Base-by-base conservation (phyloP, 345 rosid species). In the Laguncularia racemosa region DNA sequence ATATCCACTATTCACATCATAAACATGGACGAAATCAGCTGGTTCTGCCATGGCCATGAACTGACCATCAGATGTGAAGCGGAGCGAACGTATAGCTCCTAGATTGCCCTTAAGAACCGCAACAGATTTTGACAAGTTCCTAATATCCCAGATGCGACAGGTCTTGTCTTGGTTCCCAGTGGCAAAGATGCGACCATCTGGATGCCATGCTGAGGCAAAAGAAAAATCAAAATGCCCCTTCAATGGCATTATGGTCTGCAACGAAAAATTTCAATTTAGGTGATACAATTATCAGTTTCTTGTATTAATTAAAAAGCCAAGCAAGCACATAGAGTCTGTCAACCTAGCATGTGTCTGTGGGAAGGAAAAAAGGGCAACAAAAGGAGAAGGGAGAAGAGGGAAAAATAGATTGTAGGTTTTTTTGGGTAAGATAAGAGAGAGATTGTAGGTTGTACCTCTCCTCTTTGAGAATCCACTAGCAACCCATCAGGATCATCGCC, bases 91-190 rank as follows among this genome's bases (percentile, higher is more conserved):
- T 61, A 81, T 74, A 14, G 84, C 87, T 62, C 87, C 84, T 5
- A 81, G 59, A 49, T 81, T 76, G 15, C 87, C 87, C 76, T 81
- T 76, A 62, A 78, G 76, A 56, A 78, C 81, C 57, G 81, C 78
- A 13, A 78, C 65, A 13, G 81, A 76, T 52, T 70, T 74, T 13
- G 87, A 81, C 52, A 76, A 66, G 64, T 81, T 78, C 28, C 87
- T 58, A 11, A 65, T 64, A 56, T 81, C 87, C 87, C 87, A 81
- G 28, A 81, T 52, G 1, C 81, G 84, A 44, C 87, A 81, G 16
- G 84, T 81, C 76, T 81, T 81, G 69, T 81, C 87, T 72, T 78
- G 84, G 68, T 81, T 81, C 56, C 87, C 84, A 6, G 81, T 81
- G 52, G 87, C 87, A 73, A 81, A 81, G 58, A 64, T 68, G 17